phyloP scores from a whole-genome alignment of 2,329 filamentous ascomycete genomes.

The Didymella arachidicola region DNA sequence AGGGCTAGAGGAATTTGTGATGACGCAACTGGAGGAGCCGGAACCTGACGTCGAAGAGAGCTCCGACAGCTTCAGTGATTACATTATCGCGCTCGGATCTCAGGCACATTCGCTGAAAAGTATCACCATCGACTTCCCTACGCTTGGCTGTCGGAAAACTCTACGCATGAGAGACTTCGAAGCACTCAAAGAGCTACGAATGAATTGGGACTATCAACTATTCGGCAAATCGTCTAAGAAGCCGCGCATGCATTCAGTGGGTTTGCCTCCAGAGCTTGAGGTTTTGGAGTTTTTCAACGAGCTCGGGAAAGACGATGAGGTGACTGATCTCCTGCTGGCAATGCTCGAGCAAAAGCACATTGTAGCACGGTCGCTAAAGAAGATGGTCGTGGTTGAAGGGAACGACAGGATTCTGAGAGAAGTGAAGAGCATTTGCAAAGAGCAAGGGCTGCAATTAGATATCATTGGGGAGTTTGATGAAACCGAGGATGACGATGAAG shows the following conservation, averaged over 20 bases:
- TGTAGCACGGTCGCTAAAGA: constrained; percentile 37
- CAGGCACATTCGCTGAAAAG: constrained; percentile 39
- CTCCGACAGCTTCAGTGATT: constrained; percentile 44
- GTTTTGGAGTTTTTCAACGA: constrained; percentile 45
- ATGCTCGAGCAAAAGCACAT: constrained; percentile 39
- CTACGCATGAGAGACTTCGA: constrained; percentile 42
- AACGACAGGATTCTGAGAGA: constrained; percentile 33
- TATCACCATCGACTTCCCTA: constrained; percentile 43
- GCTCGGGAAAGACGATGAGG: constrained; percentile 42
- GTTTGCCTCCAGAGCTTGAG: constrained; percentile 40
- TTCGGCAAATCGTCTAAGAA: constrained; percentile 45
- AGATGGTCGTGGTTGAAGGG: constrained; percentile 37
- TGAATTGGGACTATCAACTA: constrained; percentile 46
- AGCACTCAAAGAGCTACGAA: constrained; percentile 34
- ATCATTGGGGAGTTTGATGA: constrained; percentile 60
- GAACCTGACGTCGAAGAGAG: constrained; percentile 43
- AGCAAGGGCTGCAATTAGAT: constrained; percentile 31
- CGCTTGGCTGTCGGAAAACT: constrained; percentile 38
- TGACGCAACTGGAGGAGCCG: constrained; percentile 44
- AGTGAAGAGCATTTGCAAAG: constrained; percentile 38
- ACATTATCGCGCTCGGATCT: constrained; percentile 40
- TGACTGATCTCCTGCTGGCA: constrained; percentile 38
- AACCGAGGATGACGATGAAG: constrained; percentile 1
- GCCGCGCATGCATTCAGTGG: constrained; percentile 42
- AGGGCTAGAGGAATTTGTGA: constrained; percentile 43